A percentile compares a stretch with the other conserved stretches of the same genome.
Conservation (phyloP, 768 basidiomycete genomes). For the Boletales sp. region DNA sequence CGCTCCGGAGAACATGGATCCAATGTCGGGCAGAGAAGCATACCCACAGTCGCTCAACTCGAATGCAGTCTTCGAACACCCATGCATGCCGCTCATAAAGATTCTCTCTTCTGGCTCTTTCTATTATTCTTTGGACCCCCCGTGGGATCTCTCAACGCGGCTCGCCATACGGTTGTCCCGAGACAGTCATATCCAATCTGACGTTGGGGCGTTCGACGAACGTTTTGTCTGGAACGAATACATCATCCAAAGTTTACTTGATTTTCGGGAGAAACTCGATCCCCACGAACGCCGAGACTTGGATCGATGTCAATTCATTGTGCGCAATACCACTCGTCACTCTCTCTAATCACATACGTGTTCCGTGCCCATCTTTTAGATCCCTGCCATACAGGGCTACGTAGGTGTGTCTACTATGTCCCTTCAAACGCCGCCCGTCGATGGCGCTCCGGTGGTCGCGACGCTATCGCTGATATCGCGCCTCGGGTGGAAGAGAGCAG, state of each 20-base stretch:
- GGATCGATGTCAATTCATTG: slow-evolving; percentile 82
- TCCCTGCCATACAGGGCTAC: slow-evolving; percentile 92
- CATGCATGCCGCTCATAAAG: slow-evolving; percentile 85
- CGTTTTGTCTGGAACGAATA: slow-evolving; percentile 96
- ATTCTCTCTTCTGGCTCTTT: slow-evolving; percentile 90
- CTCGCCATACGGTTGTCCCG: slow-evolving; percentile 65
- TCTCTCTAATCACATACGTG: slow-evolving; percentile 6
- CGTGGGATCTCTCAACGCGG: slow-evolving; percentile 89
- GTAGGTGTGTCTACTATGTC: slow-evolving; percentile 81
- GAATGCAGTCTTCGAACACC: slow-evolving; percentile 76
- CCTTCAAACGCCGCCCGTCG: slow-evolving; percentile 68
- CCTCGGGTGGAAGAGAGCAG: slow-evolving; percentile 91
- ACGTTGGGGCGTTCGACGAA: slow-evolving; percentile 67
- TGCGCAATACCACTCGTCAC: slow-evolving; percentile 37
- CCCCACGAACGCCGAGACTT: slow-evolving; percentile 65
- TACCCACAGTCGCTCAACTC: slow-evolving; percentile 36
- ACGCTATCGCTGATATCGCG: slow-evolving; percentile 82
- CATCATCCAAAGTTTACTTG: slow-evolving; percentile 80
- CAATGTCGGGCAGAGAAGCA: slow-evolving; percentile 42
- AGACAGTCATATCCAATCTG: slow-evolving; percentile 41
- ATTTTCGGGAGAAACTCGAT: slow-evolving; percentile 81
- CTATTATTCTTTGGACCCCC: slow-evolving; percentile 80
- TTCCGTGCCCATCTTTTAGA: slow-evolving; percentile 36
- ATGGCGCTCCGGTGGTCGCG: slow-evolving; percentile 67
- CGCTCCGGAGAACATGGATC: slow-evolving; percentile 56